These are phyloP conservation scores for Blakeslea trispora DNA, from an alignment of 371 early-diverging fungal species.

Conservation along the genomic window DNA sequence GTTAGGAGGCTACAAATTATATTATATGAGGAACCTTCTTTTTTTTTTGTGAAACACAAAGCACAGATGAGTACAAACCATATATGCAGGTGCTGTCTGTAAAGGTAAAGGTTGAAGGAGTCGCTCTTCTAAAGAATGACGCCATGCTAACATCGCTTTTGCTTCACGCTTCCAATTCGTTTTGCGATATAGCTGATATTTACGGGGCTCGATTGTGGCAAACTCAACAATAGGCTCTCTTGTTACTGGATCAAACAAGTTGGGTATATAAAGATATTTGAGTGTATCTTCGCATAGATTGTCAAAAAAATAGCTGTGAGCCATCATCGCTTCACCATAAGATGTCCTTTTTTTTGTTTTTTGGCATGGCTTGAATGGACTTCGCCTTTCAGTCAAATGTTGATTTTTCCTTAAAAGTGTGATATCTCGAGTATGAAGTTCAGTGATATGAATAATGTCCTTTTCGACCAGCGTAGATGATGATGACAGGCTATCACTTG, in stretches of 20 bases:
- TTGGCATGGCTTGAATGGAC: slow-evolving; percentile 19
- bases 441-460: slow-evolving; percentile 22
- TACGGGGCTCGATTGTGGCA: slow-evolving; percentile 26
- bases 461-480: slow-evolving; percentile 13
- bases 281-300: slow-evolving; percentile 19
- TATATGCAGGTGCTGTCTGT: background rate
- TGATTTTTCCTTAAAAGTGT: slow-evolving; percentile 14
- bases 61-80: background rate
- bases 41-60: background rate
- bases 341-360: slow-evolving; percentile 18
- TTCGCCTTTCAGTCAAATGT: slow-evolving; percentile 17
- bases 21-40: background rate
- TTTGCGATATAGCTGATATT: slow-evolving; percentile 24
- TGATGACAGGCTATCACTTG: no score
- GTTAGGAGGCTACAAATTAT: slow-evolving; percentile 9
- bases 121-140: slow-evolving; percentile 18
- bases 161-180: slow-evolving; percentile 32
- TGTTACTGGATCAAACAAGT: slow-evolving; percentile 27
- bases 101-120: background rate
- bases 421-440: slow-evolving; percentile 17
- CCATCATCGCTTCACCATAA: slow-evolving; percentile 8
- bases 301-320: background rate
- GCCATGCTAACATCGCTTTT: slow-evolving; percentile 41
- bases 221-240: slow-evolving; percentile 22
- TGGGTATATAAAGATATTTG: slow-evolving; percentile 26